Base-by-base conservation (phyloP, 768 basidiomycete species). In the Lyophyllum shimeji region DNA sequence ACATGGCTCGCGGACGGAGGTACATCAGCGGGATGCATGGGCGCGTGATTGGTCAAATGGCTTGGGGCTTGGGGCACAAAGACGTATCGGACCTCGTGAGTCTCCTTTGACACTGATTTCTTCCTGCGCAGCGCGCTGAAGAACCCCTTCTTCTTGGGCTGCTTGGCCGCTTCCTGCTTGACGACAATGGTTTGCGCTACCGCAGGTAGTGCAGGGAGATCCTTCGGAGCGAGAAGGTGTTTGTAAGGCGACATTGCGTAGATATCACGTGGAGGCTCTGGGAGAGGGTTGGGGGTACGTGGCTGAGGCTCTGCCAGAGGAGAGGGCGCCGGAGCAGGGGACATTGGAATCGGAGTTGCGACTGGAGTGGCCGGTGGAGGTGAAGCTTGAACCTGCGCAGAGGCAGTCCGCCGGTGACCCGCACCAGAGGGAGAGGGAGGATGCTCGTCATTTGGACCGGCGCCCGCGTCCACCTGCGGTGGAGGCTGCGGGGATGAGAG, bases 141-240 rank as follows among this genome's bases (percentile, higher is more conserved):
- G 1, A 83, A 60, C 2, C 82, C 80, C 33, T 68, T 62, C 40
- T 68, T 62, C 40, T 52, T 56, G 29, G 58, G 29, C 63, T 73
- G 42, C 69, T 73, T 56, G 56, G 67, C 64, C 69, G 73, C 66
- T 65, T 75, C 61, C 63, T 57, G 62, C 68, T 59, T 50, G 65
- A 67, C 7, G 60, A 60, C 37, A 49, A 50, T 56, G 49, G 57
- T 65, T 57, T 71, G 74, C 8, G 68, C 68, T 17, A 67, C 70
- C 17, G 69, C 74, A 4, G 74, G 70, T 46, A 77, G 62, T 1
- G 72, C 68, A 3, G 73, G 73, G 1, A 80, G 78, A 43, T 75
- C 73, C 1, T 81, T 83, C 17, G 86, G 78, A 51, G 77, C 76
- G 6, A 86, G 71, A 0, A 89, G 67, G 0, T 72, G 68, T 50